These are phyloP conservation scores for Pichiaceae sp. DNA, from an alignment of 1,139 yeast genomes.

Conservation along the genomic window DNA sequence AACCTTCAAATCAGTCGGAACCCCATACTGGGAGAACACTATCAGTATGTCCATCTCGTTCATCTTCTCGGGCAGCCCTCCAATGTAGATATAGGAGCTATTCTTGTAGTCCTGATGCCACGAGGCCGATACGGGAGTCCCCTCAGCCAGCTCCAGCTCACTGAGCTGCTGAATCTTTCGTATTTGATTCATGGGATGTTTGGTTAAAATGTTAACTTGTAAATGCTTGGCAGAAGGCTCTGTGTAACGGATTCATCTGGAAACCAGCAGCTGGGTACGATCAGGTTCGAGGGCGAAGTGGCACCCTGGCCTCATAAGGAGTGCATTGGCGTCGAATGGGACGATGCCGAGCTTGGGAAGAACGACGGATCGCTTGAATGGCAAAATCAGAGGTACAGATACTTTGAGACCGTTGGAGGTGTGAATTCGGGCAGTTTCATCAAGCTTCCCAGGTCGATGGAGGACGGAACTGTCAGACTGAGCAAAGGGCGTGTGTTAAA, in stretches of 20 bases:
- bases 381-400: constrained; percentile 16
- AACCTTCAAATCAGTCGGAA: constrained; percentile 70
- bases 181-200: constrained; percentile 31
- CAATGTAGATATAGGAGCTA: constrained; percentile 58
- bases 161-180: constrained; percentile 51
- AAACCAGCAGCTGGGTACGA: constrained; percentile 43
- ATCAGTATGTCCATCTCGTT: constrained; percentile 69
- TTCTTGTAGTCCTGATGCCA: constrained; percentile 88
- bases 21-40: constrained; percentile 85
- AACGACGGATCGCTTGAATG: constrained; percentile 45
- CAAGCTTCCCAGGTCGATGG: constrained; percentile 25
- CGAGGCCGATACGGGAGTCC: constrained; percentile 57
- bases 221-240: constrained; percentile 24
- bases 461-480: constrained; percentile 1
- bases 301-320: constrained; percentile 49
- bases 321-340: constrained; percentile 88
- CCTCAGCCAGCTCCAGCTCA: constrained; percentile 55
- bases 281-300: constrained; percentile 52
- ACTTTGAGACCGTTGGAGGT: constrained; percentile 28
- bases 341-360: constrained; percentile 48
- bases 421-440: constrained; percentile 58
- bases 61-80: constrained; percentile 58
- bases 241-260: constrained; percentile 7
- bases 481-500: constrained; percentile 22
- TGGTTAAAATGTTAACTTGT: neutral